Percentiles rank a stretch among this genome's conserved stretches.
Conservation (phyloP, 768 basidiomycete genomes). For the Tulasnella sp. region DNA sequence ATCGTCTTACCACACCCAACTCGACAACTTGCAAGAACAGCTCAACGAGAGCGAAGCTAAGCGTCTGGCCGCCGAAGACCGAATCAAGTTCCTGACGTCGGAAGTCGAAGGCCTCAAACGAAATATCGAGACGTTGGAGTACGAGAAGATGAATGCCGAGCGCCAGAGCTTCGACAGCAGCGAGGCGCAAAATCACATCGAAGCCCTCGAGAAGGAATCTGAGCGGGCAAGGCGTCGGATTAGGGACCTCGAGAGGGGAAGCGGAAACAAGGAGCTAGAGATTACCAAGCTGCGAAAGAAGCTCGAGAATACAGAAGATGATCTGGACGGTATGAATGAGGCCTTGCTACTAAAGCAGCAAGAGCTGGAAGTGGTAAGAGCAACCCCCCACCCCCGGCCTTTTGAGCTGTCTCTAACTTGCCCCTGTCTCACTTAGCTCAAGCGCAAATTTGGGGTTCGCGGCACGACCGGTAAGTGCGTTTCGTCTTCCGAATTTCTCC, state of each 20-base stretch:
- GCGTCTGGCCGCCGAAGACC: background rate
- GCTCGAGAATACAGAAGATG: constrained; percentile 54
- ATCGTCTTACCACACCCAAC: background rate
- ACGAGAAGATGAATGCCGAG: background rate
- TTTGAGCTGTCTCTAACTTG: background rate
- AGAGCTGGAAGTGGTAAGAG: constrained; percentile 79
- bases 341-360: constrained; percentile 93
- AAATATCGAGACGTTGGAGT: background rate
- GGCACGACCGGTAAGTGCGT: background rate
- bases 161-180: background rate
- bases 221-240: background rate
- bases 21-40: background rate
- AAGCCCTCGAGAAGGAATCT: constrained; percentile 4
- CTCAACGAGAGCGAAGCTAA: background rate
- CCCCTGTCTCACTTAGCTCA: background rate
- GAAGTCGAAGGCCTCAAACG: background rate
- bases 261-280: constrained; percentile 79
- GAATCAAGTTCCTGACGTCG: background rate
- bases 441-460: background rate
- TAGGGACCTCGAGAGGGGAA: constrained; percentile 67
- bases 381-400: background rate
- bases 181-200: background rate
- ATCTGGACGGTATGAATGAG: constrained; percentile 79
- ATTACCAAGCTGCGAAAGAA: constrained; percentile 60
- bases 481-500: background rate